Conservation (phyloP, 805 yeast species). For the Candida verbasci region DNA sequence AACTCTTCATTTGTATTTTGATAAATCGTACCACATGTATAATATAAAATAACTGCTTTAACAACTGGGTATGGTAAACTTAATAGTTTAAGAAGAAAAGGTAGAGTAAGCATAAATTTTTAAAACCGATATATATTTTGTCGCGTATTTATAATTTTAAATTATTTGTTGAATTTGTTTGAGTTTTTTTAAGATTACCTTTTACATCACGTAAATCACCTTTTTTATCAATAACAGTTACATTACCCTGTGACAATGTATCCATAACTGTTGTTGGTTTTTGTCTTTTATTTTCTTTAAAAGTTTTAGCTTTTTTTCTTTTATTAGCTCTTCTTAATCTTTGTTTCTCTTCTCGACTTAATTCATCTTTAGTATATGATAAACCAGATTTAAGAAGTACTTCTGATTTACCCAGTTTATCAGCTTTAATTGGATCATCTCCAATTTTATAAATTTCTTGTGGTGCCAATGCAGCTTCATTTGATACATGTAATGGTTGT, state of each 20-base stretch:
- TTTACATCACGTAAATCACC: slow-evolving; percentile 72
- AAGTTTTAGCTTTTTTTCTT: slow-evolving; percentile 65
- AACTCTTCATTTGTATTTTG: slow-evolving; percentile 25
- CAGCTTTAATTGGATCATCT: too few species aligned
- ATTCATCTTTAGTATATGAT: slow-evolving; percentile 75
- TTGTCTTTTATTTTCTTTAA: slow-evolving; percentile 43
- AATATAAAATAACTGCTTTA: slow-evolving; percentile 20
- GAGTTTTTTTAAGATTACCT: slow-evolving; percentile 57
- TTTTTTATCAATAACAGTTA: slow-evolving; percentile 70
- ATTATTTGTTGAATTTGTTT: slow-evolving; percentile 24
- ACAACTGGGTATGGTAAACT: slow-evolving; percentile 21
- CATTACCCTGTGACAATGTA: slow-evolving; percentile 65
- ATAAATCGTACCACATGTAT: slow-evolving; percentile 29
- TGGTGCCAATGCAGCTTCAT: slow-evolving; percentile 80
- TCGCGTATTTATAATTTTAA: slow-evolving; percentile 19
- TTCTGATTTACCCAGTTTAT: too few species aligned
- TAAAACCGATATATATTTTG: background rate
- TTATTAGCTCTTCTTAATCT: slow-evolving; percentile 83
- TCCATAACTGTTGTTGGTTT: slow-evolving; percentile 63
- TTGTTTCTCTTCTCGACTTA: slow-evolving; percentile 79
- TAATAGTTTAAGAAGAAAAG: slow-evolving; percentile 17
- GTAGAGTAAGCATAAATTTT: slow-evolving; percentile 13
- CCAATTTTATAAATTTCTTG: slow-evolving; percentile 77
- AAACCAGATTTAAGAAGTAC: slow-evolving; percentile 73
- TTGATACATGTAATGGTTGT: slow-evolving; percentile 80